These are phyloP conservation scores for Triticum turgidum DNA, from an alignment of 176 grass and related monocot species.

Conservation along the genomic window DNA sequence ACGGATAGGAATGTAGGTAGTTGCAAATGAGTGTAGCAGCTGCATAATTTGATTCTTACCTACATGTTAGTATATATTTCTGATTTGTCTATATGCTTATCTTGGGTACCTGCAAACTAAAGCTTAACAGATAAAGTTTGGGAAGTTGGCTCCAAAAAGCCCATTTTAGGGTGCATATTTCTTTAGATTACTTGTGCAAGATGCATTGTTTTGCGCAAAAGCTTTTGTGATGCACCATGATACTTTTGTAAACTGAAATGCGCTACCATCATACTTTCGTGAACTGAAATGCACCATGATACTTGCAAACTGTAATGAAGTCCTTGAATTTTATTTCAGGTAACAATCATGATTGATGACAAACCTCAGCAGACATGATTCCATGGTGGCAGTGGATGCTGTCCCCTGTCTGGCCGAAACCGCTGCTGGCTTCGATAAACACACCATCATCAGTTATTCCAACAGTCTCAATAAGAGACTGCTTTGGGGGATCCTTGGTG, in stretches of 20 bases:
- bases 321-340: not conserved
- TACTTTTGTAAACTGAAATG: no score
- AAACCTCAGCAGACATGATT: constrained; percentile 95
- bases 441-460: constrained; percentile 65
- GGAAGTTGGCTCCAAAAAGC: not conserved
- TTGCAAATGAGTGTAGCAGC: not conserved
- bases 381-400: constrained; percentile 91
- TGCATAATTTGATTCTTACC: not conserved
- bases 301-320: not conserved
- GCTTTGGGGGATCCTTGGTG: constrained; percentile 59
- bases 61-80: constrained; percentile 4
- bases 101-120: not conserved
- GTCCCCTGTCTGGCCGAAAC: constrained; percentile 76
- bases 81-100: constrained; percentile 3
- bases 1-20: not conserved
- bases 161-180: not conserved
- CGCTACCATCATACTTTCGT: not conserved
- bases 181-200: not conserved
- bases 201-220: constrained; percentile 21
- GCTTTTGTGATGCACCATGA: not conserved
- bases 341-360: constrained; percentile 13
- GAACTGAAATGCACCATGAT: not conserved
- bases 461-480: constrained; percentile 88
- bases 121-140: not conserved
- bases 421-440: constrained; percentile 97